These are phyloP conservation scores for Cladosporium sp. DNA, from an alignment of 2,329 filamentous ascomycete species.

Conservation along the genomic window DNA sequence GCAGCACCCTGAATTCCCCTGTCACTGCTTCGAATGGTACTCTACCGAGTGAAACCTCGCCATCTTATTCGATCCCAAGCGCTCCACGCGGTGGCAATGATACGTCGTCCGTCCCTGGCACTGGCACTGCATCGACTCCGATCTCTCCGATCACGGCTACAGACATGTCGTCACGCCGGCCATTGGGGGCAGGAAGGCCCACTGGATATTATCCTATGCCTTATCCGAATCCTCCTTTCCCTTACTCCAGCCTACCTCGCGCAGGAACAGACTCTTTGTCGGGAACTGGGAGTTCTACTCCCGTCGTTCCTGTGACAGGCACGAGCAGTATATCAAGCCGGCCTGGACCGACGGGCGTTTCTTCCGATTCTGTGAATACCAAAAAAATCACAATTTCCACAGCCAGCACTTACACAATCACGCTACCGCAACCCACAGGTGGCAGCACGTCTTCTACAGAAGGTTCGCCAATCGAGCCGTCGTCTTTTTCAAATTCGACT, in stretches of 20 bases:
- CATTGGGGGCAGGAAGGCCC: neutral
- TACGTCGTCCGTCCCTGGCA: neutral
- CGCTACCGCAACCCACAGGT: neutral
- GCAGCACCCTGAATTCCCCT: neutral
- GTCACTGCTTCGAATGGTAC: slow-evolving; percentile 2
- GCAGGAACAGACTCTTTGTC: neutral
- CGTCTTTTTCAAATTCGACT: neutral
- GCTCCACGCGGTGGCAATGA: slow-evolving; percentile 2
- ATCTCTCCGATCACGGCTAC: slow-evolving; percentile 6
- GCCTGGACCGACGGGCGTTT: slow-evolving; percentile 1
- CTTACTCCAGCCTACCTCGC: slow-evolving; percentile 1
- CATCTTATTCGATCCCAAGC: neutral
- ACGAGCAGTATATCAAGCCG: neutral
- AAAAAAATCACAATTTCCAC: neutral
- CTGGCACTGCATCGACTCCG: slow-evolving; percentile 2
- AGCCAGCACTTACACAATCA: slow-evolving; percentile 4
- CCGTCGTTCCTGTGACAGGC: neutral
- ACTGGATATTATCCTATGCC: neutral
- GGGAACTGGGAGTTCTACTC: neutral
- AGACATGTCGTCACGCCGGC: neutral
- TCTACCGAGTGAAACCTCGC: neutral
- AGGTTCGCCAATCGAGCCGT: slow-evolving; percentile 7
- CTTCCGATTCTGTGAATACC: no score
- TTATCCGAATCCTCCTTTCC: slow-evolving; percentile 4
- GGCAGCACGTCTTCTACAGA: slow-evolving; percentile 11